Conservation (phyloP, 176 grass and related monocot genomes). For the Carex kokanica region DNA sequence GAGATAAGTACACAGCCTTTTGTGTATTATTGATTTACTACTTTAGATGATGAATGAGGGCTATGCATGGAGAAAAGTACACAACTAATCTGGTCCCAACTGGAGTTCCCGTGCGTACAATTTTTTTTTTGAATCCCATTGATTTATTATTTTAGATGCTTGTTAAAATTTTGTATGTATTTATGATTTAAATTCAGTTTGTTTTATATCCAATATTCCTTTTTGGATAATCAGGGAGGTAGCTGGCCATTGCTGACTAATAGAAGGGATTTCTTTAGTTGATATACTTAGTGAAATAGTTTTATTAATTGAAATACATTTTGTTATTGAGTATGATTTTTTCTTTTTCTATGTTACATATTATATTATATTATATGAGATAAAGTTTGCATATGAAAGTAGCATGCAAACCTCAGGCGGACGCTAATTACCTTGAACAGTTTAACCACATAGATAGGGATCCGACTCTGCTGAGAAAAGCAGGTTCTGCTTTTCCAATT, state of each 20-base stretch:
- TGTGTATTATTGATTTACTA: constrained; percentile 6
- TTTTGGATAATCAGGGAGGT: neutral
- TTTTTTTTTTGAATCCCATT: constrained; percentile 24
- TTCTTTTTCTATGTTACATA: neutral
- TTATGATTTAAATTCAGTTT: neutral
- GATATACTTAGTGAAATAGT: neutral
- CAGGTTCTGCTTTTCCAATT: too few relatives aligned
- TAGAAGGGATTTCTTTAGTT: neutral
- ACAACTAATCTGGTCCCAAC: neutral
- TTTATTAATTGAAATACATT: constrained; percentile 2
- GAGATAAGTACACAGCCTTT: neutral
- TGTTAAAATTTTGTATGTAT: constrained; percentile 29
- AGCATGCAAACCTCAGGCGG: neutral
- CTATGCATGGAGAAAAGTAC: neutral
- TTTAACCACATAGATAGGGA: neutral
- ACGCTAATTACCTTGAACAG: neutral
- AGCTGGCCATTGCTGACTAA: neutral
- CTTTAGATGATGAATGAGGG: neutral
- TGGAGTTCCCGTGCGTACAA: constrained; percentile 6
- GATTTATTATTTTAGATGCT: constrained; percentile 26
- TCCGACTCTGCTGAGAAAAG: too few relatives aligned
- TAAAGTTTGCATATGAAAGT: neutral
- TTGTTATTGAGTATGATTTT: neutral
- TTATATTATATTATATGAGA: neutral
- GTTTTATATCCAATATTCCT: neutral